Percentiles rank a stretch among this genome's conserved stretches.
These are phyloP conservation scores for Xylariaceae sp. DNA, from an alignment of 2,329 filamentous ascomycete genomes.

Conservation along the genomic window DNA sequence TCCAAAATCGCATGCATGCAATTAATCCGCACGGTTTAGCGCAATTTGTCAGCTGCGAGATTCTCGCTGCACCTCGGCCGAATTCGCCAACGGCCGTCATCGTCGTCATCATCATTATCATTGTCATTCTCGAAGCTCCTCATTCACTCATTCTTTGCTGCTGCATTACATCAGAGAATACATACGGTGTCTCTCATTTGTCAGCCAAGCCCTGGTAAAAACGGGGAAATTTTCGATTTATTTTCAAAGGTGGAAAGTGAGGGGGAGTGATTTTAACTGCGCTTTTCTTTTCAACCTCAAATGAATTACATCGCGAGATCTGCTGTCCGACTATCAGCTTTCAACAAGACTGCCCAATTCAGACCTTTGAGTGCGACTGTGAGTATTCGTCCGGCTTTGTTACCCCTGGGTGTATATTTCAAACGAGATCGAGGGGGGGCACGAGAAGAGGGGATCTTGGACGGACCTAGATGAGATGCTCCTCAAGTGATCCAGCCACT, in stretches of 20 bases:
- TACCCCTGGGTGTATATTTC: background rate
- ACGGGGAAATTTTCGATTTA: background rate
- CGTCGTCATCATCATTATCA: too few relatives aligned
- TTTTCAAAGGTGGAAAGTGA: too few relatives aligned
- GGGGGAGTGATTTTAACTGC: background rate
- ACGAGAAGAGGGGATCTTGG: background rate
- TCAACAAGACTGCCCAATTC: constrained; percentile 28
- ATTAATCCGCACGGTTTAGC: background rate
- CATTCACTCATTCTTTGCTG: background rate
- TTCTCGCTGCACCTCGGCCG: background rate
- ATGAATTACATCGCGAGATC: constrained; percentile 42
- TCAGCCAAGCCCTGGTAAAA: constrained; percentile 17
- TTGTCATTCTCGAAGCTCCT: constrained; percentile 15
- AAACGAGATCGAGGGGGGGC: background rate
- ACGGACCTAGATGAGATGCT: background rate
- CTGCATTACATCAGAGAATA: constrained; percentile 6
- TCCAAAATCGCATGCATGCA: background rate
- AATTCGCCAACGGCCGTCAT: constrained; percentile 10
- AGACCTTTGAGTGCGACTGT: constrained; percentile 29
- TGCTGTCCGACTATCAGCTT: constrained; percentile 32
- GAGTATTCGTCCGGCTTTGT: constrained; percentile 19
- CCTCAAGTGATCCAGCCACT: constrained; percentile 1
- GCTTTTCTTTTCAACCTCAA: constrained; percentile 9
- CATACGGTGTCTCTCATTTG: constrained; percentile 19
- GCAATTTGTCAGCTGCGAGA: constrained; percentile 4